A percentile compares a stretch with the other conserved stretches of the same genome.
phyloP scores from a whole-genome alignment of 2,329 filamentous ascomycete species.

The Cordyceps sp. region DNA sequence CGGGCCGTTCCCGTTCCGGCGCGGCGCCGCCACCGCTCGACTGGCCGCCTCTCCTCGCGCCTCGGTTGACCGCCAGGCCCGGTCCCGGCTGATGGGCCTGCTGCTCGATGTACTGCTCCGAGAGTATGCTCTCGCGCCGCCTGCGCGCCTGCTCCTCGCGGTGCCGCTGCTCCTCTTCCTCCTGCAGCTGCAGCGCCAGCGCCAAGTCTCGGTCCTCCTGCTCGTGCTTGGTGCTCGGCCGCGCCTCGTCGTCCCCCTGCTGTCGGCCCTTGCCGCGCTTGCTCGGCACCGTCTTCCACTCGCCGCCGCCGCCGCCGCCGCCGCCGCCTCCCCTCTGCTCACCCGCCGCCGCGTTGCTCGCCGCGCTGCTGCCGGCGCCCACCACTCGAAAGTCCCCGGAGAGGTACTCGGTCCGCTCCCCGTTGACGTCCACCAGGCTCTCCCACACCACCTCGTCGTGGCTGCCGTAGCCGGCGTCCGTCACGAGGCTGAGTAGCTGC shows the following conservation, averaged over 20 bases:
- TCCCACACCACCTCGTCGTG: conserved; percentile 96
- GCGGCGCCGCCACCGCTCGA: background rate
- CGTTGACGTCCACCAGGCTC: conserved; percentile 74
- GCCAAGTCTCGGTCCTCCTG: conserved; percentile 80
- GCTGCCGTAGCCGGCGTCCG: conserved; percentile 75
- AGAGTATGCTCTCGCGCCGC: conserved; percentile 48
- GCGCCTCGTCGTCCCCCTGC: conserved; percentile 9
- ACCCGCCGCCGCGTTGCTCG: background rate
- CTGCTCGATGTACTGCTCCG: conserved; percentile 54
- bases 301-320: conserved; percentile 12
- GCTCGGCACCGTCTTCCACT: conserved; percentile 38
- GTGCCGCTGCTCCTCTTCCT: conserved; percentile 76
- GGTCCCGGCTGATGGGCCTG: conserved; percentile 26
- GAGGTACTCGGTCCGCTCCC: conserved; percentile 66
- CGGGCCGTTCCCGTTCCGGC: conserved; percentile 8
- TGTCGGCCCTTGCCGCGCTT: conserved; percentile 12
- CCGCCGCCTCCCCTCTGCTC: conserved; percentile 3
- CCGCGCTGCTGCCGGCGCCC: conserved; percentile 27
- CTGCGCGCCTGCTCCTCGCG: conserved; percentile 47
- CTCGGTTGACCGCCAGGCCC: conserved; percentile 7
- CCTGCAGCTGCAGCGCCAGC: conserved; percentile 79
- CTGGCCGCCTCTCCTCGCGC: no score
- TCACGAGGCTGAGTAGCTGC: conserved; percentile 70
- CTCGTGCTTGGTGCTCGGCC: conserved; percentile 29
- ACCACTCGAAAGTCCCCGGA: conserved; percentile 82